phyloP scores from a whole-genome alignment of 495 filamentous ascomycete genomes.

The Extremus antarcticus region DNA sequence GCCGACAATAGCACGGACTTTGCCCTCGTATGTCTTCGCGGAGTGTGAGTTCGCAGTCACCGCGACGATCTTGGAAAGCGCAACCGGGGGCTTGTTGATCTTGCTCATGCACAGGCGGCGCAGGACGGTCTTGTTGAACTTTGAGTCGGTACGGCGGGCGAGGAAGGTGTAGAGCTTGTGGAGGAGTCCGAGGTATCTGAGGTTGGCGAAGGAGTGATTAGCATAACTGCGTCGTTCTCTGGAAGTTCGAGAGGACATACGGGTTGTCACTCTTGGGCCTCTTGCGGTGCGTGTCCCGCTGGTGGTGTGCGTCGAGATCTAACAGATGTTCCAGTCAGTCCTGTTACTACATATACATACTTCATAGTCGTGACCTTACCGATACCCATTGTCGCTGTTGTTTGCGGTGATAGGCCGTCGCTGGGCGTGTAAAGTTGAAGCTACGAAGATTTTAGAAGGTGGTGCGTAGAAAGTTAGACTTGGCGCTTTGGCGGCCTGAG shows the following conservation, averaged over 20 bases:
- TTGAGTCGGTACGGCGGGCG: conserved; percentile 85
- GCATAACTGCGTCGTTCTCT: not conserved
- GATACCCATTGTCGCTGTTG: not conserved
- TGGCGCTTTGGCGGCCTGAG: no score
- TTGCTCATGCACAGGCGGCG: conserved; percentile 58
- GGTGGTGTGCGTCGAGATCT: conserved; percentile 70
- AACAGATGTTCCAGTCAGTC: conserved; percentile 14
- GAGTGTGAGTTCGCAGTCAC: conserved; percentile 49
- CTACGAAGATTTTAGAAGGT: no score
- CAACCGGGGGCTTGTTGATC: conserved; percentile 80
- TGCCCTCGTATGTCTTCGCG: conserved; percentile 60
- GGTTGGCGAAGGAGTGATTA: not conserved
- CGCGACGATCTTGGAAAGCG: conserved; percentile 74
- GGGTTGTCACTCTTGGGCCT: conserved; percentile 97
- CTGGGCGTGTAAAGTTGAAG: not conserved
- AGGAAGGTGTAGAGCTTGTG: conserved; percentile 99
- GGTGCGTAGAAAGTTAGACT: no score
- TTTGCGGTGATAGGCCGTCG: not conserved
- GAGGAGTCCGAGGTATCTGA: conserved; percentile 62
- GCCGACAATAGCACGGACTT: conserved; percentile 85
- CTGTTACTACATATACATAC: not conserved
- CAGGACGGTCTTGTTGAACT: conserved; percentile 95
- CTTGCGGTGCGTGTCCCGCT: conserved; percentile 78
- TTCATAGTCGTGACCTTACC: not conserved
- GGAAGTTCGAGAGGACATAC: conserved; percentile 38